These are phyloP conservation scores for Begonia loranthoides DNA, from an alignment of 306 rosid species.

Conservation along the genomic window DNA sequence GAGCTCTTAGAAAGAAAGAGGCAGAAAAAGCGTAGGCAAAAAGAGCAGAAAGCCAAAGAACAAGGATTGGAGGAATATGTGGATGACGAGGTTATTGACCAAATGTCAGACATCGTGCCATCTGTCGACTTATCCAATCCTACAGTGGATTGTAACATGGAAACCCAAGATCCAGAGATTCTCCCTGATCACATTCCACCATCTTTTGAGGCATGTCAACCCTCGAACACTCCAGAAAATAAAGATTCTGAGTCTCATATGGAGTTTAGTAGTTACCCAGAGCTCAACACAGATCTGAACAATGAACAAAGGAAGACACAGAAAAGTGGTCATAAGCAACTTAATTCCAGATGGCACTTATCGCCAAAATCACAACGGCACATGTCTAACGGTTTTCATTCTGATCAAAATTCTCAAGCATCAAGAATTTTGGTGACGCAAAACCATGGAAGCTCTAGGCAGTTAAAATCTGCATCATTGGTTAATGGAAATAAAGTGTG, in stretches of 20 bases:
- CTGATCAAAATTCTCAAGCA: constrained; percentile 32
- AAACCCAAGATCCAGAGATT: constrained; percentile 15
- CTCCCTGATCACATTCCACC: constrained; percentile 19
- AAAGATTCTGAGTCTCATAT: constrained; percentile 3
- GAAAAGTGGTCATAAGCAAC: constrained; percentile 19
- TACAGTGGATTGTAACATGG: constrained; percentile 22
- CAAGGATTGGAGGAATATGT: constrained; percentile 28
- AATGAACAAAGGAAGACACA: constrained; percentile 26
- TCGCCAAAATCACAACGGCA: constrained; percentile 31
- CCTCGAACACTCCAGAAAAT: constrained; percentile 25
- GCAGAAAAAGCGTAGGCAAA: constrained; percentile 69
- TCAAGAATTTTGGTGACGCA: constrained; percentile 27
- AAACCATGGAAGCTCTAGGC: constrained; percentile 30
- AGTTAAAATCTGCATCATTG: constrained; percentile 1
- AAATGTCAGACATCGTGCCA: constrained; percentile 18
- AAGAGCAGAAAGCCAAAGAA: constrained; percentile 55
- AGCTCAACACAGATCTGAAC: background rate
- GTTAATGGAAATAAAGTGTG: constrained; percentile 32
- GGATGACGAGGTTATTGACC: constrained; percentile 18
- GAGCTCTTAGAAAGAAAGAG: constrained; percentile 60
- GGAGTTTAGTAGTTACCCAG: too few relatives aligned
- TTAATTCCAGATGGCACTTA: constrained; percentile 24
- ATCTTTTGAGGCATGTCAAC: constrained; percentile 20
- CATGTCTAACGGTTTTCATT: constrained; percentile 20
- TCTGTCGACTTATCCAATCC: constrained; percentile 28